Conservation (phyloP, 2,329 filamentous ascomycete genomes). For the Colletotrichum sp. region DNA sequence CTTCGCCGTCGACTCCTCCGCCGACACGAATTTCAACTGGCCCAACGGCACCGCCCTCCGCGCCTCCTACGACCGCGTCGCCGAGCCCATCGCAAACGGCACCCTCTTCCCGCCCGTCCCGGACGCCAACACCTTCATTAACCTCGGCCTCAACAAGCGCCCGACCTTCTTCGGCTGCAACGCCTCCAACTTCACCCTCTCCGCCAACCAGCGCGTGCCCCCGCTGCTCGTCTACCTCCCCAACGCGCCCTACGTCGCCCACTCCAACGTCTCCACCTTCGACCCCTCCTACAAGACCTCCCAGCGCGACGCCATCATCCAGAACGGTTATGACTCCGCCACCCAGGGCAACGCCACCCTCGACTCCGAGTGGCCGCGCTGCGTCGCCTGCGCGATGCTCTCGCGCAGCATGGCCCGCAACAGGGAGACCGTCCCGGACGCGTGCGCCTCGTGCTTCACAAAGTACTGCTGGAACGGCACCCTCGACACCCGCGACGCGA, state of each 20-base stretch:
- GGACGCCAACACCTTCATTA: conserved; percentile 58
- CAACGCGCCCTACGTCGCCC: conserved; percentile 78
- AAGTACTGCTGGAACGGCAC: conserved; percentile 96
- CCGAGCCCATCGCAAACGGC: conserved; percentile 51
- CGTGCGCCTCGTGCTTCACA: conserved; percentile 78
- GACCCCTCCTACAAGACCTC: conserved; percentile 65
- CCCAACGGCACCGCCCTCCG: conserved; percentile 65
- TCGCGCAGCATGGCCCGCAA: conserved; percentile 77
- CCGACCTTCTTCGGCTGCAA: conserved; percentile 71
- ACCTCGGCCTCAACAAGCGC: conserved; percentile 61
- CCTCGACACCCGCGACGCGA: conserved; percentile 24
- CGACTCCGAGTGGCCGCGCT: conserved; percentile 78
- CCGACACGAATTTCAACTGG: conserved; percentile 62
- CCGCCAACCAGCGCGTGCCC: conserved; percentile 46
- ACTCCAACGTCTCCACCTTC: conserved; percentile 83
- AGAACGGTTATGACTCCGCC: conserved; percentile 84
- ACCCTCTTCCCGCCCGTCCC: conserved; percentile 65
- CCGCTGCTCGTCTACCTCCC: conserved; percentile 89
- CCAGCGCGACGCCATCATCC: conserved; percentile 79
- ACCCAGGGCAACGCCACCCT: conserved; percentile 83
- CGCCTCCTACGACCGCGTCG: conserved; percentile 61
- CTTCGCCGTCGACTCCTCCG: conserved; percentile 68
- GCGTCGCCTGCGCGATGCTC: conserved; percentile 87
- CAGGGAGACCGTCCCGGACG: conserved; percentile 68
- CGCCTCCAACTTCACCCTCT: conserved; percentile 55